phyloP scores from a whole-genome alignment of 768 basidiomycete genomes.

The Lentinula guzmanii region DNA sequence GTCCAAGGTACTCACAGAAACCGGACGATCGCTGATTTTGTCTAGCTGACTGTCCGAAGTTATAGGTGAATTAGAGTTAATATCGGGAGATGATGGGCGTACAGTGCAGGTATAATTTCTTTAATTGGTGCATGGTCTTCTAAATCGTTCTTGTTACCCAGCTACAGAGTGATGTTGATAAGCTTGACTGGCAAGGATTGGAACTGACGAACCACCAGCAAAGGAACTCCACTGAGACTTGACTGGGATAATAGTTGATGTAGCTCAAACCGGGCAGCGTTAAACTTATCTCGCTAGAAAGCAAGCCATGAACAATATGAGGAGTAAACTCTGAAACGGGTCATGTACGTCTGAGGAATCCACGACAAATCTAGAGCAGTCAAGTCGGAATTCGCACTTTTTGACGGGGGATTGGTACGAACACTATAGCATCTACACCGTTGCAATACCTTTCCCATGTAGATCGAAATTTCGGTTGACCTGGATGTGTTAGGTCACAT shows the following conservation, averaged over 20 bases:
- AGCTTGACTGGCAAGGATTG: background rate
- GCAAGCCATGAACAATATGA: background rate
- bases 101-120: conserved; percentile 20
- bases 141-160: conserved; percentile 93
- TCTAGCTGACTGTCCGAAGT: conserved; percentile 54
- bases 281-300: conserved; percentile 69
- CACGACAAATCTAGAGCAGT: conserved; percentile 70
- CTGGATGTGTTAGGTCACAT: conserved; percentile 25
- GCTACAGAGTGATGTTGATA: conserved; percentile 28
- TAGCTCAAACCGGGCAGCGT: conserved; percentile 77
- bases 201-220: conserved; percentile 62
- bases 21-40: conserved; percentile 72
- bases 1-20: conserved; percentile 63
- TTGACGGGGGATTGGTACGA: conserved; percentile 21
- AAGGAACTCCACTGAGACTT: conserved; percentile 62
- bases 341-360: conserved; percentile 78
- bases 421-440: conserved; percentile 92
- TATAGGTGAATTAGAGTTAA: background rate
- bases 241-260: conserved; percentile 71
- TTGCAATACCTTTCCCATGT: conserved; percentile 96
- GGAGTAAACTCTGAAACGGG: background rate
- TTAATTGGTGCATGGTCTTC: conserved; percentile 72
- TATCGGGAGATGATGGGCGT: background rate
- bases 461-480: conserved; percentile 89
- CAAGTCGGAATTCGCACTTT: background rate